phyloP scores from a whole-genome alignment of 1,139 yeast genomes.

The Geotrichum histeridarum region DNA sequence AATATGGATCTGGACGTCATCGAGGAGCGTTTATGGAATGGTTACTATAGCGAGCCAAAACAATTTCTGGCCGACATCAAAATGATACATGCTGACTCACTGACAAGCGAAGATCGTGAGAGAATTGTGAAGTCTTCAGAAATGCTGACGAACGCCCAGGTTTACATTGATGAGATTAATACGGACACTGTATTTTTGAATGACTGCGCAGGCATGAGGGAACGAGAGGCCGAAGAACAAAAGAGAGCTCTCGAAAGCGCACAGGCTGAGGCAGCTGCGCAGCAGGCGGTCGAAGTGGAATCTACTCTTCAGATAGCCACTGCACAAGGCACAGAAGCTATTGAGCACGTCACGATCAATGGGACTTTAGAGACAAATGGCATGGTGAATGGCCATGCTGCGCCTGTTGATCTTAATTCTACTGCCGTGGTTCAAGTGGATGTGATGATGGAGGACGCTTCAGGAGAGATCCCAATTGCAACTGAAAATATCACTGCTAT shows the following conservation, averaged over 20 bases:
- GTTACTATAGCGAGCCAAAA: conserved; percentile 86
- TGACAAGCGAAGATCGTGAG: conserved; percentile 75
- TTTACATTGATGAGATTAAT: conserved; percentile 84
- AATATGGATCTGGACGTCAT: conserved; percentile 93
- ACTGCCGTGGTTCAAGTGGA: neutral
- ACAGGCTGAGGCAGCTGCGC: neutral
- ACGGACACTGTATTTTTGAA: conserved; percentile 58
- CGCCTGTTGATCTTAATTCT: neutral
- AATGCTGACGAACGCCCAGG: conserved; percentile 94
- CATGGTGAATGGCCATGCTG: neutral
- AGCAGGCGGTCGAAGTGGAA: neutral
- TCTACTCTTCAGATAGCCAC: no score
- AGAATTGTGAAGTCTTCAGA: conserved; percentile 87
- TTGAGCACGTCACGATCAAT: neutral
- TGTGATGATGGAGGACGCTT: neutral
- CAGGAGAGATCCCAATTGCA: neutral
- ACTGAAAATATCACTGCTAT: neutral
- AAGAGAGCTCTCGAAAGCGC: neutral
- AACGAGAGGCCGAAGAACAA: conserved; percentile 48
- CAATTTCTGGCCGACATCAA: conserved; percentile 82
- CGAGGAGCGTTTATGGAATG: conserved; percentile 96
- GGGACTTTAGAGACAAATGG: neutral
- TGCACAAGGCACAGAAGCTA: neutral
- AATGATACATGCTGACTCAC: conserved; percentile 75
- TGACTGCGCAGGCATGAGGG: conserved; percentile 70